Percentiles rank a stretch among this genome's conserved stretches.
Evolutionary conservation across 2,329 filamentous ascomycete genomes (phyloP).

Genomic region (Chrysosporium keratinophilum): DNA sequence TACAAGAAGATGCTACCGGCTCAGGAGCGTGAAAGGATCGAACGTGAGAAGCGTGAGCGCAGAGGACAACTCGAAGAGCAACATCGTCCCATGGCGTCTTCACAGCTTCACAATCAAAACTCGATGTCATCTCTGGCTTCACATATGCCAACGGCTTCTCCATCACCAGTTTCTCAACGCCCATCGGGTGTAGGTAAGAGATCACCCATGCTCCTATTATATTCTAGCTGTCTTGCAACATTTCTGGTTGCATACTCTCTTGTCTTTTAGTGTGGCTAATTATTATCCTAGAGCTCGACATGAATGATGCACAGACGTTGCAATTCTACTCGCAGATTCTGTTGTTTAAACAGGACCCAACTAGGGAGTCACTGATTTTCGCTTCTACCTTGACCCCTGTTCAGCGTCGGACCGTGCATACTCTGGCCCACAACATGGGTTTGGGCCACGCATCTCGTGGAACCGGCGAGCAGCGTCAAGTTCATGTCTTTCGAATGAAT

Average conservation of each 20-base stretch:
- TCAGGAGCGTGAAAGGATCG: conserved; percentile 87
- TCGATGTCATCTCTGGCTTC: conserved; percentile 72
- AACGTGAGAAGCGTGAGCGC: conserved; percentile 91
- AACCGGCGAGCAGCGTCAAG: conserved; percentile 73
- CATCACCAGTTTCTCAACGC: conserved; percentile 55
- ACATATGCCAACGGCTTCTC: conserved; percentile 53
- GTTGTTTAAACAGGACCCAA: conserved; percentile 71
- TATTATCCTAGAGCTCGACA: conserved; percentile 56
- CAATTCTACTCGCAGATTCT: conserved; percentile 84
- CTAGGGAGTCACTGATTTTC: conserved; percentile 74
- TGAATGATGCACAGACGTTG: conserved; percentile 82
- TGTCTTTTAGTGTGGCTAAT: conserved; percentile 13
- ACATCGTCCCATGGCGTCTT: conserved; percentile 59
- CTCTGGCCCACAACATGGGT: conserved; percentile 88
- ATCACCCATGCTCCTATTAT: background rate
- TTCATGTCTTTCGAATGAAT: conserved; percentile 65
- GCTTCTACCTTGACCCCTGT: conserved; percentile 67
- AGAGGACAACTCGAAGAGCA: conserved; percentile 95
- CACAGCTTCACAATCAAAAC: conserved; percentile 67
- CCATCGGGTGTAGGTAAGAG: conserved; percentile 30
- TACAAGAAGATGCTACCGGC: conserved; percentile 99
- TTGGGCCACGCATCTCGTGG: conserved; percentile 85
- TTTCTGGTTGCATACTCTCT: conserved; percentile 10
- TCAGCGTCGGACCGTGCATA: conserved; percentile 84
- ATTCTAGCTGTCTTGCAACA: background rate